Percentiles rank a stretch among this genome's conserved stretches.
These are phyloP conservation scores for Boletus rex-veris DNA, from an alignment of 768 basidiomycete species.

Conservation along the genomic window DNA sequence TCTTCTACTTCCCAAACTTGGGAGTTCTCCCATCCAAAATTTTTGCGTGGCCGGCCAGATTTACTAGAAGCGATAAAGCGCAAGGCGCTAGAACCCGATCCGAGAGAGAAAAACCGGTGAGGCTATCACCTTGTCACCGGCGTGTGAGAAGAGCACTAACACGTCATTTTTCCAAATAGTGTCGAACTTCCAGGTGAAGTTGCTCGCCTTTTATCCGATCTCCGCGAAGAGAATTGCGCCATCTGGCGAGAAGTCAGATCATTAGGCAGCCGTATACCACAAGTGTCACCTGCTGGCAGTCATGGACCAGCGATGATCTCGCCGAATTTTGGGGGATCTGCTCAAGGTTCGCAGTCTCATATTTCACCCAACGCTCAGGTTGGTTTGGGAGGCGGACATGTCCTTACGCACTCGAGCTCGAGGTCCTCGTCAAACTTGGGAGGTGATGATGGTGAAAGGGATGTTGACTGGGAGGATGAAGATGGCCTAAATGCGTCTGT, in stretches of 20 bases:
- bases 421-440: constrained; percentile 28
- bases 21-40: constrained; percentile 89
- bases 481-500: constrained; percentile 16
- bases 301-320: constrained; percentile 2
- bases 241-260: constrained; percentile 42
- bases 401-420: constrained; percentile 25
- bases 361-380: constrained; percentile 6
- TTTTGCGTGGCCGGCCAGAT: constrained; percentile 76
- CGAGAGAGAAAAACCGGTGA: constrained; percentile 38
- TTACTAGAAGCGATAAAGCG: constrained; percentile 83
- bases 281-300: constrained; percentile 1
- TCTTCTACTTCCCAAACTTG: constrained; percentile 79
- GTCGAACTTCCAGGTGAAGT: constrained; percentile 83
- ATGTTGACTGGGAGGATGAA: constrained; percentile 29
- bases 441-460: constrained; percentile 25
- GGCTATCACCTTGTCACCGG: background rate
- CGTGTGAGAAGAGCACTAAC: constrained; percentile 1
- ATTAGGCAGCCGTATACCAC: constrained; percentile 23
- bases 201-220: constrained; percentile 45
- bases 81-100: constrained; percentile 80
- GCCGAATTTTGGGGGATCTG: constrained; percentile 6
- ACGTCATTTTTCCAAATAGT: constrained; percentile 41
- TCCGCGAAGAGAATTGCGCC: constrained; percentile 69
- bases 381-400: constrained; percentile 14
- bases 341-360: constrained; percentile 9